These are phyloP conservation scores for Rickenella mellea DNA, from an alignment of 768 basidiomycete genomes.

Conservation along the genomic window DNA sequence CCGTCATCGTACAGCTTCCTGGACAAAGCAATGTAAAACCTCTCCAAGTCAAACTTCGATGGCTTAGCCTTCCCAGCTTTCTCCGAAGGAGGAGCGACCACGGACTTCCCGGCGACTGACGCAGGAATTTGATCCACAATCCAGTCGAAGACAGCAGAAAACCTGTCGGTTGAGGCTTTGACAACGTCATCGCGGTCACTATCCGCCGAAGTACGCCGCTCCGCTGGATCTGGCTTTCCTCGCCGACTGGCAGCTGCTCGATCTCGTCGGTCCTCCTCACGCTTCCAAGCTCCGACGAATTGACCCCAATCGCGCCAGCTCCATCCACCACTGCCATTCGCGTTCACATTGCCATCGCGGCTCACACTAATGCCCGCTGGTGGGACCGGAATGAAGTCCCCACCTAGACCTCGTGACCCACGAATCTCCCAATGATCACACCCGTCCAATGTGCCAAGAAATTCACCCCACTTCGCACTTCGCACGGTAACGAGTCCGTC, in stretches of 20 bases:
- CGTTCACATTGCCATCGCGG: slow-evolving; percentile 6
- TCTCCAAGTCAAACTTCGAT: slow-evolving; percentile 70
- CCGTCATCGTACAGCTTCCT: slow-evolving; percentile 92
- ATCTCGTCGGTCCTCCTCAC: slow-evolving; percentile 31
- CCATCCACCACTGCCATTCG: slow-evolving; percentile 32
- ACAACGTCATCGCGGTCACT: slow-evolving; percentile 44
- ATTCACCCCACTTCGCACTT: slow-evolving; percentile 93
- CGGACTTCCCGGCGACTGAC: slow-evolving; percentile 7
- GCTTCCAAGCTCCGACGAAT: slow-evolving; percentile 54
- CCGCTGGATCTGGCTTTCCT: slow-evolving; percentile 11
- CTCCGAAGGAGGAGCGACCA: slow-evolving; percentile 8
- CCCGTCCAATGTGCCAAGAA: slow-evolving; percentile 80
- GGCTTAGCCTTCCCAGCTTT: slow-evolving; percentile 17
- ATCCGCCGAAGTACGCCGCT: slow-evolving; percentile 12
- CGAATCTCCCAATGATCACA: slow-evolving; percentile 97
- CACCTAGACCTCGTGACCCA: slow-evolving; percentile 68
- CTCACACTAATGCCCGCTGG: slow-evolving; percentile 31
- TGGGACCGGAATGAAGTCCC: slow-evolving; percentile 46
- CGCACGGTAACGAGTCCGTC: slow-evolving; percentile 90
- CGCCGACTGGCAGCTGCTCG: slow-evolving; percentile 20
- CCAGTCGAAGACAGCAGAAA: slow-evolving; percentile 76
- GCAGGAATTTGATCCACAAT: slow-evolving; percentile 61
- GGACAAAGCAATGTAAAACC: slow-evolving; percentile 83
- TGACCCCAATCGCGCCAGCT: slow-evolving; percentile 46
- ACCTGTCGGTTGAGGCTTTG: slow-evolving; percentile 58